A percentile compares a stretch with the other conserved stretches of the same genome.
phyloP scores from a whole-genome alignment of 805 yeast genomes.

The Middelhovenomyces tepae region DNA sequence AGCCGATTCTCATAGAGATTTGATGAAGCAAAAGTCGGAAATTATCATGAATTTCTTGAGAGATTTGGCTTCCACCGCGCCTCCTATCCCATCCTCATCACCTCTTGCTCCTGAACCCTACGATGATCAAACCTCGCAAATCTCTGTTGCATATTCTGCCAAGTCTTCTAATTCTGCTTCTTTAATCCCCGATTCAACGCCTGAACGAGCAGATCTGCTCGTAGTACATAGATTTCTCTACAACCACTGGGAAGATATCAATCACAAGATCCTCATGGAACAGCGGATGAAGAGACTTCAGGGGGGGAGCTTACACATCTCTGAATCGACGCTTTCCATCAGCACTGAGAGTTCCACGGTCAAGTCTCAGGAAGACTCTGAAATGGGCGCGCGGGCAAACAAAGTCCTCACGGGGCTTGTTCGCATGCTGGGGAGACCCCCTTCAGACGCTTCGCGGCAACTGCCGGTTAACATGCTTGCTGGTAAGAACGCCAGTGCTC shows the following conservation, averaged over 20 bases:
- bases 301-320: too few relatives aligned
- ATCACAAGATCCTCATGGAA: slow-evolving; percentile 16
- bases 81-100: slow-evolving; percentile 14
- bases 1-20: slow-evolving; percentile 33
- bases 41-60: slow-evolving; percentile 36
- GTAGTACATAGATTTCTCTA: slow-evolving; percentile 43
- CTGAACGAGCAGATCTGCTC: slow-evolving; percentile 17
- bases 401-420: slow-evolving; percentile 13
- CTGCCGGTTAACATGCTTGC: slow-evolving; percentile 3
- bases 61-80: slow-evolving; percentile 10
- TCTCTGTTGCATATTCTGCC: neutral
- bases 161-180: neutral
- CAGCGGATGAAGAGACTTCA: slow-evolving; percentile 15
- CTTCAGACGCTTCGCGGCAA: slow-evolving; percentile 5
- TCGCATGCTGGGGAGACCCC: slow-evolving; percentile 14
- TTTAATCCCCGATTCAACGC: too few relatives aligned
- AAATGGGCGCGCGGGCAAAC: too few relatives aligned
- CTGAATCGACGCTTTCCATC: too few relatives aligned
- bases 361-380: too few relatives aligned
- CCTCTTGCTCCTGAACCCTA: slow-evolving; percentile 8
- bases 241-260: slow-evolving; percentile 37
- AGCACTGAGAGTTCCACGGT: too few relatives aligned
- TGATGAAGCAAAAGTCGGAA: slow-evolving; percentile 30
- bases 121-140: slow-evolving; percentile 6
- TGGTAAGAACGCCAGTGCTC: slow-evolving; percentile 18